These are phyloP conservation scores for Calcarisporium arbuscula DNA, from an alignment of 2,329 filamentous ascomycete species.

Conservation along the genomic window DNA sequence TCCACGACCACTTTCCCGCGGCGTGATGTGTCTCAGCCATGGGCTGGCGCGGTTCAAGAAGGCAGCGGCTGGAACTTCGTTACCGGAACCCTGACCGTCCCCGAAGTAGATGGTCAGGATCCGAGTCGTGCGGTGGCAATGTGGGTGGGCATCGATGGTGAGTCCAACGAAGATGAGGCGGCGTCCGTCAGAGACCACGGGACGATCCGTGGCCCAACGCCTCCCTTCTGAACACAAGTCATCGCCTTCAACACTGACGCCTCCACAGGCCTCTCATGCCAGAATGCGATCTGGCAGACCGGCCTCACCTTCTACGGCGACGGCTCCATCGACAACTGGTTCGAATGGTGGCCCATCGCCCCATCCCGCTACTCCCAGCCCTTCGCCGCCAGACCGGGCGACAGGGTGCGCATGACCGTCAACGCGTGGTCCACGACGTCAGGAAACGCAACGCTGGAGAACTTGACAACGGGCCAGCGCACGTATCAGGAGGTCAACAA, in stretches of 20 bases:
- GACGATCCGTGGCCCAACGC: too few species aligned
- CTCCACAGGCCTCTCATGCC: too few species aligned
- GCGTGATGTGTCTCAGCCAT: too few species aligned
- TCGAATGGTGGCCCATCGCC: slow-evolving; percentile 41
- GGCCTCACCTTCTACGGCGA: slow-evolving; percentile 32
- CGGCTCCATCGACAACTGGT: slow-evolving; percentile 36
- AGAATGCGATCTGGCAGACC: slow-evolving; percentile 33
- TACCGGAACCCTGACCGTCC: slow-evolving; percentile 22
- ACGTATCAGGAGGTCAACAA: slow-evolving; percentile 45
- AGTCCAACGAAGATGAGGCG: too few species aligned
- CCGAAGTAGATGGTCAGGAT: slow-evolving; percentile 14
- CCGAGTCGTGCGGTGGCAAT: slow-evolving; percentile 20
- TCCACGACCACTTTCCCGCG: too few species aligned
- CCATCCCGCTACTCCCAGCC: slow-evolving; percentile 32
- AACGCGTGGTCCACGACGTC: slow-evolving; percentile 17
- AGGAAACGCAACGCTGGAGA: slow-evolving; percentile 30
- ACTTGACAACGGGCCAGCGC: slow-evolving; percentile 43
- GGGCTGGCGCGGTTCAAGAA: slow-evolving; percentile 22
- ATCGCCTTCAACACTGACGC: too few species aligned
- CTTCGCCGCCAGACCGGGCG: slow-evolving; percentile 27
- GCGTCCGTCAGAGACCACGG: too few species aligned
- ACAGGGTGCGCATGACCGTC: slow-evolving; percentile 24
- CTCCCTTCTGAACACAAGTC: too few species aligned
- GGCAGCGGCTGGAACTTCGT: slow-evolving; percentile 20
- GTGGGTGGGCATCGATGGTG: slow-evolving; percentile 44